These are phyloP conservation scores for Rhynchospora tenuis DNA, from an alignment of 176 grass and related monocot species.

Conservation along the genomic window DNA sequence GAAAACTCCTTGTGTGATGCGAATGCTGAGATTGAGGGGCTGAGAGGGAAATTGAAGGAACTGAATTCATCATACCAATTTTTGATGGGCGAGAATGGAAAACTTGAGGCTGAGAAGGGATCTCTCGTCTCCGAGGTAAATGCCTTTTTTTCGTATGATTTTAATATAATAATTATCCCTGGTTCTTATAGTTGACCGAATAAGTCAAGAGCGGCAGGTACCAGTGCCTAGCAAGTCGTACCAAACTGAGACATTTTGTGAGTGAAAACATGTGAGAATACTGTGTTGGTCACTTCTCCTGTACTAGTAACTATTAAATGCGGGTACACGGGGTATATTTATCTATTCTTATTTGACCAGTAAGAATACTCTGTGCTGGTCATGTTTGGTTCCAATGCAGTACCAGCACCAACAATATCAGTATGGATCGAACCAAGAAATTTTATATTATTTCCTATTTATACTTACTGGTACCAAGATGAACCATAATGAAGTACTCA, in stretches of 20 bases:
- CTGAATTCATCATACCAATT: constrained; percentile 45
- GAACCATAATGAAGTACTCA: not conserved
- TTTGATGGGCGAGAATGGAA: constrained; percentile 57
- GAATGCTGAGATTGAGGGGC: constrained; percentile 51
- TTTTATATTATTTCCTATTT: not conserved
- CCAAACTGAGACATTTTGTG: not conserved
- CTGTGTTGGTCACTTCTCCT: not conserved
- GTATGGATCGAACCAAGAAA: not conserved
- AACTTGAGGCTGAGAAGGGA: constrained; percentile 57
- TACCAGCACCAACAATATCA: not conserved
- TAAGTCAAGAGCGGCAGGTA: not conserved
- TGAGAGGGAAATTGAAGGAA: constrained; percentile 55
- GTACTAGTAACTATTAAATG: not conserved
- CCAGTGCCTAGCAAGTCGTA: not conserved
- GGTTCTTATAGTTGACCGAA: not conserved
- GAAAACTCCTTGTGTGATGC: constrained; percentile 74
- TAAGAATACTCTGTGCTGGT: not conserved
- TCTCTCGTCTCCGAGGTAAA: constrained; percentile 64
- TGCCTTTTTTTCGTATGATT: not conserved
- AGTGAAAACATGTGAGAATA: not conserved
- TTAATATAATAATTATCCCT: not conserved
- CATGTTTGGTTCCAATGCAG: not conserved
- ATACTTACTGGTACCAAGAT: not conserved
- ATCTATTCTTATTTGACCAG: not conserved
- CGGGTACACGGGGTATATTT: not conserved